These are phyloP conservation scores for Pulveroboletus sp. DNA, from an alignment of 768 basidiomycete genomes.

Conservation along the genomic window DNA sequence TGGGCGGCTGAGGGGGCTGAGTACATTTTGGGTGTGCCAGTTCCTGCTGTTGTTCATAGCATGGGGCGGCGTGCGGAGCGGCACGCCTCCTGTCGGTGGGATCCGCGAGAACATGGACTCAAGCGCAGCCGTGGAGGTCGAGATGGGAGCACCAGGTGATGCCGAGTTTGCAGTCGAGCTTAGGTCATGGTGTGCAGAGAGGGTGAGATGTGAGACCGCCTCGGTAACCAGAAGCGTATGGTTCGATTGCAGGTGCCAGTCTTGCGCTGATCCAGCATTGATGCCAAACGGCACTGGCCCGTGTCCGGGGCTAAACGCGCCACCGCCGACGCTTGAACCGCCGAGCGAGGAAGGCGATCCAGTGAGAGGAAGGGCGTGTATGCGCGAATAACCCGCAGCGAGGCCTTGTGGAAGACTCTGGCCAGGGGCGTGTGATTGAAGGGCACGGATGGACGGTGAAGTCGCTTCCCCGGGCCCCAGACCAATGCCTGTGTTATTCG, in stretches of 20 bases:
- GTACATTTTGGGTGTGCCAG: conserved; percentile 36
- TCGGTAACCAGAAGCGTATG: conserved; percentile 18
- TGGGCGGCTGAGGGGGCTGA: conserved; percentile 61
- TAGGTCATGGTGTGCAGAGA: conserved; percentile 25
- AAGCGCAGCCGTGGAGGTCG: conserved; percentile 30
- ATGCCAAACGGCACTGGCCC: conserved; percentile 29
- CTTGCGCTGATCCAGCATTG: conserved; percentile 24
- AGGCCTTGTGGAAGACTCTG: conserved; percentile 90
- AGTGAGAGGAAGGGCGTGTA: conserved; percentile 63
- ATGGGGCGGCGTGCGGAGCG: conserved; percentile 28
- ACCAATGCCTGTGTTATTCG: conserved; percentile 12
- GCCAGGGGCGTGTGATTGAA: conserved; percentile 85
- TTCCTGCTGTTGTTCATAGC: conserved; percentile 22
- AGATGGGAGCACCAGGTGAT: conserved; percentile 7
- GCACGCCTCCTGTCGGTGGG: conserved; percentile 18
- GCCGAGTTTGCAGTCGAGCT: not conserved
- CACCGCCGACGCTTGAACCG: conserved; percentile 24
- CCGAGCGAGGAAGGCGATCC: conserved; percentile 35
- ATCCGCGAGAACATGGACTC: conserved; percentile 54
- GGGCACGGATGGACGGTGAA: conserved; percentile 70
- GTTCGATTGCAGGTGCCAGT: conserved; percentile 29
- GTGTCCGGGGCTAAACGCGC: conserved; percentile 29
- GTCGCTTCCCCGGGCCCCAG: conserved; percentile 33
- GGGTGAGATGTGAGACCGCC: conserved; percentile 18
- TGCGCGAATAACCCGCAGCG: conserved; percentile 84